Evolutionary conservation across 2,329 filamentous ascomycete genomes (phyloP), one percentile per base, ranked within the genome.

Genomic region (Biscogniauxia mediterranea): DNA sequence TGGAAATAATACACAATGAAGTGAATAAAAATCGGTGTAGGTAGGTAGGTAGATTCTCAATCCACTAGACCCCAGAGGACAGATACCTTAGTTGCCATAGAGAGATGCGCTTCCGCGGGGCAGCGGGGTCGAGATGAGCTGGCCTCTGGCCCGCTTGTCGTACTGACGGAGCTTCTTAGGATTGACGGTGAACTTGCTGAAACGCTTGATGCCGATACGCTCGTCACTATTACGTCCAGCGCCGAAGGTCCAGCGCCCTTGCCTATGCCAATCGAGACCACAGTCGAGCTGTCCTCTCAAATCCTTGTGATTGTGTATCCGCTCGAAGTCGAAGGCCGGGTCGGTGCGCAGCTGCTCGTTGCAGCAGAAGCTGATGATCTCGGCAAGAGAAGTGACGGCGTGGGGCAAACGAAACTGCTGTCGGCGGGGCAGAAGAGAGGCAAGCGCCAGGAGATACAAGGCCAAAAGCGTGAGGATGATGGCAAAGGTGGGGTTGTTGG

Each of bases 321-420:
- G 80, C 2, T 89, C 85, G 46, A 87, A 84, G 56, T 87, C 83
- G 72, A 97, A 94, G 0, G 89, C 85, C 9, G 87, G 82, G 70
- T 97, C 93, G 5, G 84, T 80, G 1, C 91, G 79, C 19, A 96
- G 79, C 23, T 89, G 88, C 52, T 88, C 88, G 67, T 89, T 88
- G 61, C 91, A 87, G 51, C 94, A 80, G 73, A 94, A 93, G 70
- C 87, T 89, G 67, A 96, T 83, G 21, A 93, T 81, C 72, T 93
- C 92, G 1, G 90, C 90, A 19, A 96, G 81, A 54, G 85, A 91
- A 62, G 83, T 85, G 50, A 91, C 87, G 5, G 83, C 82, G 72
- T 96, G 92, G 0, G 92, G 92, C 1, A 96, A 83, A 51, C 88
- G 80, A 66, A 88, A 85, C 49, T 82, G 79, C 51, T 80, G 77